Evolutionary conservation across 805 yeast genomes (phyloP).

Genomic region (Starmerella cellae): DNA sequence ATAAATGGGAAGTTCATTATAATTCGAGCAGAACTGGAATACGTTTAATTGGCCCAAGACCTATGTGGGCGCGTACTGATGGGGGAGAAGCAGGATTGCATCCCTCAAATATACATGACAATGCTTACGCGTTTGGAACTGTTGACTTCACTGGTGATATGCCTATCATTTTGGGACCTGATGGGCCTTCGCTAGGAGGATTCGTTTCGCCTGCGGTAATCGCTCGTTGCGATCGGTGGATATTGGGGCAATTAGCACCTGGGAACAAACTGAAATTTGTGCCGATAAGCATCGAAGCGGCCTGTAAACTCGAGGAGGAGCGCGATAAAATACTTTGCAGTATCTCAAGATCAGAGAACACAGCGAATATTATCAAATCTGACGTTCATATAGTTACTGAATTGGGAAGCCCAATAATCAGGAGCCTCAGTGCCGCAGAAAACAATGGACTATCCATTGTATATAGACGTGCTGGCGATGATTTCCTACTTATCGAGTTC

Average conservation of each 20-base stretch:
- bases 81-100: conserved; percentile 98
- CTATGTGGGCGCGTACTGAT: conserved; percentile 88
- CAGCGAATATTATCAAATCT: not conserved
- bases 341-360: conserved; percentile 46
- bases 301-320: conserved; percentile 46
- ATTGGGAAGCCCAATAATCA: not conserved
- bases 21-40: conserved; percentile 96
- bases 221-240: conserved; percentile 94
- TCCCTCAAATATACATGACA: conserved; percentile 95
- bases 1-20: conserved; percentile 89
- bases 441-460: conserved; percentile 57
- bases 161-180: conserved; percentile 91
- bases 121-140: conserved; percentile 92
- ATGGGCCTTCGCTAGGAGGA: conserved; percentile 96
- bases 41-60: conserved; percentile 87
- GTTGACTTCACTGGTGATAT: conserved; percentile 97
- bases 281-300: conserved; percentile 61
- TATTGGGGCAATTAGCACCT: conserved; percentile 92
- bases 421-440: conserved; percentile 37
- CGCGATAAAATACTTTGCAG: conserved; percentile 13
- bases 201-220: conserved; percentile 95
- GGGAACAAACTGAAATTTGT: conserved; percentile 76
- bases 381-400: not conserved
- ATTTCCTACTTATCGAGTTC: conserved; percentile 80
- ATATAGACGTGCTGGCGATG: conserved; percentile 94